These are phyloP conservation scores for Nakazawaea populi DNA, from an alignment of 805 yeast genomes.

Conservation along the genomic window DNA sequence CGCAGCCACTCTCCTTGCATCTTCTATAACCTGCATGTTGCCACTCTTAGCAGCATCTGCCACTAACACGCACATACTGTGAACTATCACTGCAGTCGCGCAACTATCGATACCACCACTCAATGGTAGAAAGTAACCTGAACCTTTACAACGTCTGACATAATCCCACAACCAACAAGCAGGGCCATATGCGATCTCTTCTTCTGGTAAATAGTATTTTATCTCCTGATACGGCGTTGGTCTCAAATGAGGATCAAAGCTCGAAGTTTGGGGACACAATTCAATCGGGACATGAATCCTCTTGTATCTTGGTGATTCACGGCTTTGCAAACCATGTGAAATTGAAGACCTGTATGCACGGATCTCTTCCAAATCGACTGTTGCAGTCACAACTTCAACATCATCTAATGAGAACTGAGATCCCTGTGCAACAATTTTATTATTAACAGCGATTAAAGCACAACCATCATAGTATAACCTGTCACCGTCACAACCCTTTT, in stretches of 20 bases:
- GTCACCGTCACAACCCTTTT: constrained; percentile 98
- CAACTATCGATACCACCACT: constrained; percentile 98
- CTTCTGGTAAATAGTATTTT: constrained; percentile 78
- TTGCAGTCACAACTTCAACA: constrained; percentile 94
- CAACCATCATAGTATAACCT: constrained; percentile 95
- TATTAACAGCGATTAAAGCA: constrained; percentile 90
- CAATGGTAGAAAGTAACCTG: constrained; percentile 88
- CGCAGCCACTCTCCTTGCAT: constrained; percentile 65
- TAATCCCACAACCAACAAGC: constrained; percentile 99
- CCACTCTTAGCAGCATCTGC: constrained; percentile 63
- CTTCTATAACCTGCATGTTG: constrained; percentile 68
- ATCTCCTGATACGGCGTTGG: constrained; percentile 52
- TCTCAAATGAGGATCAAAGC: constrained; percentile 53
- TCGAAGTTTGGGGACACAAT: constrained; percentile 51
- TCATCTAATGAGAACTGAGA: constrained; percentile 84
- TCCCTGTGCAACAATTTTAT: constrained; percentile 88
- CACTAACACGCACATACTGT: constrained; percentile 89
- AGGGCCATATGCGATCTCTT: constrained; percentile 96
- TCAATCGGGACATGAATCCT: constrained; percentile 60
- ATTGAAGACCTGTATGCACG: constrained; percentile 69
- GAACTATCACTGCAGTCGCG: constrained; percentile 93
- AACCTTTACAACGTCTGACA: constrained; percentile 81
- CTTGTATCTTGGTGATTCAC: constrained; percentile 36
- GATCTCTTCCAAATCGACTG: constrained; percentile 89
- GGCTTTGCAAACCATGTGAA: constrained; percentile 72